Conservation (phyloP, 352 stramenopile genomes). For the Salisapilia sapeloensis region DNA sequence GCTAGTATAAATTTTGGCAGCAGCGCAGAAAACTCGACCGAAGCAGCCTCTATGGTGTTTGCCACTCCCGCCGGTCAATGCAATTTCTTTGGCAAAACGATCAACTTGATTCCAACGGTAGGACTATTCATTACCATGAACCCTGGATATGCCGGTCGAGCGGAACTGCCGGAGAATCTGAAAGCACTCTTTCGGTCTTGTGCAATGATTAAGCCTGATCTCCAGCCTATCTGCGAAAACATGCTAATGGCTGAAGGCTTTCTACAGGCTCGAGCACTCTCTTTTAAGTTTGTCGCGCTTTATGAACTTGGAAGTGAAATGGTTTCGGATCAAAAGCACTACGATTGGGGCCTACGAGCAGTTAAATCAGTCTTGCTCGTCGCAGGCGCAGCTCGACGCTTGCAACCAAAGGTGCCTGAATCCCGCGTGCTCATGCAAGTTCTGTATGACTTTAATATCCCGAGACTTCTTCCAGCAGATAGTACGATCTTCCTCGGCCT, state of each 20-base stretch:
- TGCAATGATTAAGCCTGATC: slow-evolving; percentile 85
- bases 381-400: slow-evolving; percentile 84
- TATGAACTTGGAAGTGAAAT: slow-evolving; percentile 80
- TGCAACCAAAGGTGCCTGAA: slow-evolving; percentile 66
- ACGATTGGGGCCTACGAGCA: slow-evolving; percentile 91
- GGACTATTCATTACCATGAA: slow-evolving; percentile 94
- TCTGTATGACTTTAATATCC: slow-evolving; percentile 92
- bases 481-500: slow-evolving; percentile 90
- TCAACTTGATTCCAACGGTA: slow-evolving; percentile 67
- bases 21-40: background rate
- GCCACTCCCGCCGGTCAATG: slow-evolving; percentile 39
- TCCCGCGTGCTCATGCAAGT: slow-evolving; percentile 90
- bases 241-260: slow-evolving; percentile 93
- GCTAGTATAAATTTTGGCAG: background rate
- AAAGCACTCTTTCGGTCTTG: slow-evolving; percentile 87
- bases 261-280: slow-evolving; percentile 57
- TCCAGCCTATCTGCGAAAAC: slow-evolving; percentile 88
- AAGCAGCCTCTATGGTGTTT: slow-evolving; percentile 12
- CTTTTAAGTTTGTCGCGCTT: slow-evolving; percentile 83
- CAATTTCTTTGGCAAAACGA: slow-evolving; percentile 83
- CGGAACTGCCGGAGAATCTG: slow-evolving; percentile 85
- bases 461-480: slow-evolving; percentile 85
- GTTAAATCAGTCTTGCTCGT: slow-evolving; percentile 95
- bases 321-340: slow-evolving; percentile 80
- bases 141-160: slow-evolving; percentile 81